Percentiles rank a stretch among this genome's conserved stretches.
Evolutionary conservation across 257 asterid species (phyloP).

Genomic region (Craterostigma plantagineum): DNA sequence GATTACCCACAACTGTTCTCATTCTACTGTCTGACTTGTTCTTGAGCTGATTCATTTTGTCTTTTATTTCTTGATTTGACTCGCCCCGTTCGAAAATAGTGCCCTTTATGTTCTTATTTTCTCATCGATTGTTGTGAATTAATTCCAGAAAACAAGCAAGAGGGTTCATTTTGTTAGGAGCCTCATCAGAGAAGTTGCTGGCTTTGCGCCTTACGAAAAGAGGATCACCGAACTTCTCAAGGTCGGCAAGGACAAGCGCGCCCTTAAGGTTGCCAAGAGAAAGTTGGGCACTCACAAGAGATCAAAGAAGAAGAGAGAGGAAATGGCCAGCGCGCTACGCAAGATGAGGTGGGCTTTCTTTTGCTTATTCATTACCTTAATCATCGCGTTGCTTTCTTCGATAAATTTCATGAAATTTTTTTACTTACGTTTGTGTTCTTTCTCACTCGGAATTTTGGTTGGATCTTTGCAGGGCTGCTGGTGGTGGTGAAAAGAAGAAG

Average conservation of each 20-base stretch:
- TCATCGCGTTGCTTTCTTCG: not conserved
- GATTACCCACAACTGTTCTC: not conserved
- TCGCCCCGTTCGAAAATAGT: not conserved
- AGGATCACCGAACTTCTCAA: conserved; percentile 48
- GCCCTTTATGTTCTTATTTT: not conserved
- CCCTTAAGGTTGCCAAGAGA: conserved; percentile 44
- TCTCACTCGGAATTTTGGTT: not conserved
- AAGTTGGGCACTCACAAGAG: conserved; percentile 58
- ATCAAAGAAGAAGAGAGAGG: conserved; percentile 65
- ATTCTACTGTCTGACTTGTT: not conserved
- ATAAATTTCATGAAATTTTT: not conserved
- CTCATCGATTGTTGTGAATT: not conserved
- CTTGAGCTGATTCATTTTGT: not conserved
- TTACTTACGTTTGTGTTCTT: no score
- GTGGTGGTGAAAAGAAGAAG: conserved; percentile 92
- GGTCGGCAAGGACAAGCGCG: conserved; percentile 41
- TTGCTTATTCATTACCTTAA: conserved; percentile 1
- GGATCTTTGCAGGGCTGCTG: conserved; percentile 56
- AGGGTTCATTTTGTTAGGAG: conserved; percentile 30
- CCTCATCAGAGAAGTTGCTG: conserved; percentile 40
- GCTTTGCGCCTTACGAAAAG: conserved; percentile 50
- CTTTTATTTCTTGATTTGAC: not conserved
- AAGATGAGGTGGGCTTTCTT: conserved; percentile 41
- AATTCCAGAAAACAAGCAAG: conserved; percentile 31
- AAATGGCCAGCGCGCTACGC: conserved; percentile 49